Evolutionary conservation across 1,139 yeast genomes (phyloP).

Genomic region (Kodamaea alishanica): DNA sequence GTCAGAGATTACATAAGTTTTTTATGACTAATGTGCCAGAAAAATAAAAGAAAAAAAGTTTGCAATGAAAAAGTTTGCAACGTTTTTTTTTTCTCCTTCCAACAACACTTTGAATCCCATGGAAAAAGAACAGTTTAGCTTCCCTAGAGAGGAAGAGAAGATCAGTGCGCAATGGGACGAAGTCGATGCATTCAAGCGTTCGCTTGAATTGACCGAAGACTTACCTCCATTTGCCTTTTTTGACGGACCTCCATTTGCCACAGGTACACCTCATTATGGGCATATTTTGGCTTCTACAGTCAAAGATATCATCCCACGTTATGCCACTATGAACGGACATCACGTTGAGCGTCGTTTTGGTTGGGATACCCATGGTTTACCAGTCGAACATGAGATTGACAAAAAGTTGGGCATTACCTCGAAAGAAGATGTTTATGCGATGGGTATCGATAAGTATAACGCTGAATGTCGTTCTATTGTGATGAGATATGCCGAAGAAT

Average conservation of each 20-base stretch:
- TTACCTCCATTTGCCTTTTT: conserved; percentile 88
- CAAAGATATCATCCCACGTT: conserved; percentile 95
- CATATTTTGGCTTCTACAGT: conserved; percentile 95
- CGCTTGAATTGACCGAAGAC: conserved; percentile 78
- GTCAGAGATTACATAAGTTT: neutral
- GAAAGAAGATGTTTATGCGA: conserved; percentile 87
- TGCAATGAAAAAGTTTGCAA: neutral
- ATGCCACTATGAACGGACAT: conserved; percentile 96
- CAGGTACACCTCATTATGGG: conserved; percentile 99
- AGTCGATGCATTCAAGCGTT: conserved; percentile 86
- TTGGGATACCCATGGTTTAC: conserved; percentile 99
- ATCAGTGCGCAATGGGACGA: conserved; percentile 81
- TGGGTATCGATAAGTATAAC: conserved; percentile 93
- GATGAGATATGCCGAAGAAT: conserved; percentile 92
- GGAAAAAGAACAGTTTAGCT: conserved; percentile 44
- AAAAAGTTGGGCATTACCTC: conserved; percentile 91
- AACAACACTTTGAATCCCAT: neutral
- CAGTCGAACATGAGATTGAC: conserved; percentile 98
- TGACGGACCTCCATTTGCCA: conserved; percentile 99
- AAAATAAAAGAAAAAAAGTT: neutral
- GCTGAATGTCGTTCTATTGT: conserved; percentile 94
- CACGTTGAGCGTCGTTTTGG: conserved; percentile 97
- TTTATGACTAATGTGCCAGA: neutral
- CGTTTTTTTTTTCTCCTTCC: conserved; percentile 1
- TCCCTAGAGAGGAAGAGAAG: conserved; percentile 86